These are phyloP conservation scores for Planoprotostelium fungivorum DNA, from an alignment of 78 protist species.

Conservation along the genomic window DNA sequence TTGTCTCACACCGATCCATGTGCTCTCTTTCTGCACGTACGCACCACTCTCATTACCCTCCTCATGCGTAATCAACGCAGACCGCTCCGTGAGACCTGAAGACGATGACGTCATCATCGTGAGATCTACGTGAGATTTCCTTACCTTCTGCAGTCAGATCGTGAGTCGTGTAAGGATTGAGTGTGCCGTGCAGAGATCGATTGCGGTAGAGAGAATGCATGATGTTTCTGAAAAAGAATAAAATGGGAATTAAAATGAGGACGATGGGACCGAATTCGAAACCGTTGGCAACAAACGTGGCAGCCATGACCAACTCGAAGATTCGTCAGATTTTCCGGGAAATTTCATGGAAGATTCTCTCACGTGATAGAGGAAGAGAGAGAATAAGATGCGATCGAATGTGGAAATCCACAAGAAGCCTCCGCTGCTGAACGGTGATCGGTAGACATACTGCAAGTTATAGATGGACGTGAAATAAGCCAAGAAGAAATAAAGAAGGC, in stretches of 20 bases:
- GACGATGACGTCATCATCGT: no score
- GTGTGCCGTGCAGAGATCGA: background rate
- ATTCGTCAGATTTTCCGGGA: background rate
- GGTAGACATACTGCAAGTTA: background rate
- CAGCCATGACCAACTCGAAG: background rate
- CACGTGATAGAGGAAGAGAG: background rate
- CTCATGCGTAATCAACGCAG: background rate
- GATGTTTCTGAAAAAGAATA: background rate
- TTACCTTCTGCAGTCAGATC: no score
- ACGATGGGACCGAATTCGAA: background rate
- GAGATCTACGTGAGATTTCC: no score
- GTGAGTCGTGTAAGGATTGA: background rate
- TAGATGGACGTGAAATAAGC: background rate
- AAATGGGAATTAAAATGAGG: background rate
- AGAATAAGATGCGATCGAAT: background rate
- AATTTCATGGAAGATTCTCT: background rate
- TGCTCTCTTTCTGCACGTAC: background rate
- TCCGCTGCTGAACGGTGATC: background rate
- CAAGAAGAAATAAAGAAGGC: background rate
- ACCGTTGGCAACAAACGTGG: background rate
- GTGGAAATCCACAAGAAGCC: background rate
- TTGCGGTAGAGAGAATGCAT: background rate
- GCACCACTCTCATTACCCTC: background rate
- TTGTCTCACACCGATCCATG: background rate
- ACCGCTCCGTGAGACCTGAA: background rate